Percentiles rank a stretch among this genome's conserved stretches.
Conservation (phyloP, 139 green algal species). For the Nannochloris sp. region DNA sequence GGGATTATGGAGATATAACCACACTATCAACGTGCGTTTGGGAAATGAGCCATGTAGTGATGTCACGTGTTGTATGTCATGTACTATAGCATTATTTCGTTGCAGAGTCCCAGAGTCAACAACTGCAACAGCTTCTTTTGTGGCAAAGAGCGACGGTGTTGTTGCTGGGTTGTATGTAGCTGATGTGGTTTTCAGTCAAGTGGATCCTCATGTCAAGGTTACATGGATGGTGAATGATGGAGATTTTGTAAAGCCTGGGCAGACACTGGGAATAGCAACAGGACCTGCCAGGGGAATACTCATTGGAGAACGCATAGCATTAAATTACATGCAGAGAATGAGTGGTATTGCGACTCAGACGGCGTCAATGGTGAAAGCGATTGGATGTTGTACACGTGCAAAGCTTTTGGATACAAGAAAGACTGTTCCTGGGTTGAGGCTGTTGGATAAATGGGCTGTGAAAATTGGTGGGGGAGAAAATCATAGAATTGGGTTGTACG, state of each 20-base stretch:
- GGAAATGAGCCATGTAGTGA: too few species aligned
- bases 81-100: neutral
- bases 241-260: constrained; percentile 37
- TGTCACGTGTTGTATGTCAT: too few species aligned
- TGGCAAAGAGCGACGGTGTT: constrained; percentile 84
- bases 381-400: constrained; percentile 14
- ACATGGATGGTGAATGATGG: constrained; percentile 43
- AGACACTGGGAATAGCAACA: constrained; percentile 50
- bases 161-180: constrained; percentile 81
- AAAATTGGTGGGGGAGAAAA: constrained; percentile 71
- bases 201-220: constrained; percentile 70
- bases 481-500: constrained; percentile 79
- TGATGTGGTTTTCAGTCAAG: constrained; percentile 61
- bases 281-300: constrained; percentile 79
- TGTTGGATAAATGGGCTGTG: constrained; percentile 99
- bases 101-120: constrained; percentile 64
- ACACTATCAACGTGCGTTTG: constrained; percentile 58
- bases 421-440: constrained; percentile 82
- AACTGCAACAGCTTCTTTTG: constrained; percentile 67
- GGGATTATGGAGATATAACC: constrained; percentile 77
- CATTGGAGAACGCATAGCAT: constrained; percentile 83
- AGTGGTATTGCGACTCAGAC: constrained; percentile 84
- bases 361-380: constrained; percentile 49
- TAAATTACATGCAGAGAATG: constrained; percentile 99
- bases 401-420: constrained; percentile 90